Evolutionary conservation across 208 protist genomes (phyloP).

Genomic region (Leishmania mexicana): DNA sequence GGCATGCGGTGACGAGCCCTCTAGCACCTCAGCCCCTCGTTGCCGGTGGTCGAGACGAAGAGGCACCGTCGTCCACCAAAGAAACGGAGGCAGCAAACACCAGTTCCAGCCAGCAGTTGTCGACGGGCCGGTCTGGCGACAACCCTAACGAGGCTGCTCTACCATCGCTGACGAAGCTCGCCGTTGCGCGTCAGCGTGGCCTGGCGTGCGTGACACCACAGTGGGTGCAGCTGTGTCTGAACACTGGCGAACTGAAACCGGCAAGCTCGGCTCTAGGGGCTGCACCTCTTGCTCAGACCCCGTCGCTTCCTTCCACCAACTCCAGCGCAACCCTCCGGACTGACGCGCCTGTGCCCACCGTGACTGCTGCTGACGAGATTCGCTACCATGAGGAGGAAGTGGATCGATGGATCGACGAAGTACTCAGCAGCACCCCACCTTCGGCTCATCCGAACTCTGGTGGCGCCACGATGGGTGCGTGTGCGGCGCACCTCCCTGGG

Average conservation of each 20-base stretch:
- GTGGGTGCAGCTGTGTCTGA: constrained; percentile 68
- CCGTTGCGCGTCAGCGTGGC: constrained; percentile 25
- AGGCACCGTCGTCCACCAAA: neutral
- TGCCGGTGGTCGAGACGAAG: neutral
- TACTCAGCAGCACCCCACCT: neutral
- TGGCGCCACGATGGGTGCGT: neutral
- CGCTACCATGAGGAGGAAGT: neutral
- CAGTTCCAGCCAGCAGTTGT: neutral
- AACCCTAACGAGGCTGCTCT: neutral
- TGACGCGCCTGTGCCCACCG: neutral
- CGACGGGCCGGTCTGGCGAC: neutral
- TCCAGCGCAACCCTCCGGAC: neutral
- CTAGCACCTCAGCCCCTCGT: neutral
- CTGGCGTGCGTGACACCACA: constrained; percentile 53
- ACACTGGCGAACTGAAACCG: constrained; percentile 22
- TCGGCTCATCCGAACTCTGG: neutral
- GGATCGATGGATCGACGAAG: constrained; percentile 8
- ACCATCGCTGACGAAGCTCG: constrained; percentile 31
- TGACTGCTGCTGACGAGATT: neutral
- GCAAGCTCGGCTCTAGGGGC: neutral
- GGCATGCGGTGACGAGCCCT: neutral
- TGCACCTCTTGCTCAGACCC: neutral
- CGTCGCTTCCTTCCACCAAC: neutral
- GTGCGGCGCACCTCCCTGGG: neutral
- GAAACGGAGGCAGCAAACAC: constrained; percentile 2